A percentile compares a stretch with the other conserved stretches of the same genome.
Evolutionary conservation across 1,284 basidiomycete genomes (phyloP).

Genomic region (Ustilago trichophora): DNA sequence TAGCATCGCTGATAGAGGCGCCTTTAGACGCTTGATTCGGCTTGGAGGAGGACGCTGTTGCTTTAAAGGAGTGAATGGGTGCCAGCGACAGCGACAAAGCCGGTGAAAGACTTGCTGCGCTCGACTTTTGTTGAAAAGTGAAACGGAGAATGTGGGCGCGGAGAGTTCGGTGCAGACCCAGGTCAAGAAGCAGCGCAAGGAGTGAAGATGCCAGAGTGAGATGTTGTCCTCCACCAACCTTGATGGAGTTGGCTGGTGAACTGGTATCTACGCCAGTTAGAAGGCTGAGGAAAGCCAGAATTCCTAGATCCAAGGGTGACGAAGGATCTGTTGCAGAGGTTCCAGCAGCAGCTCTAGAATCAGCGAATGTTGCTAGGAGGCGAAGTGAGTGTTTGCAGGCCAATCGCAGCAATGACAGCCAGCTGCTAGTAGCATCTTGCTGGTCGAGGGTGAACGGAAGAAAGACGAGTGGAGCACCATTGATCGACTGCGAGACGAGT

Average conservation of each 20-base stretch:
- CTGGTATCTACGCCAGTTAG: conserved; percentile 13
- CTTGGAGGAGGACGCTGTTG: not conserved
- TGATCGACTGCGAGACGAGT: conserved; percentile 14
- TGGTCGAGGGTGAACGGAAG: conserved; percentile 6
- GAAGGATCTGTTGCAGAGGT: too few relatives aligned
- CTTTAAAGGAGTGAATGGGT: conserved; percentile 29
- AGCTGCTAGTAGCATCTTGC: conserved; percentile 4
- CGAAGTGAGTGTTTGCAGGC: conserved; percentile 34
- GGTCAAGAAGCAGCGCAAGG: conserved; percentile 23
- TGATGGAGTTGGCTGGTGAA: conserved; percentile 19
- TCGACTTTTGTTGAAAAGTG: conserved; percentile 24
- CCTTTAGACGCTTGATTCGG: not conserved
- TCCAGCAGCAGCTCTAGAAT: not conserved
- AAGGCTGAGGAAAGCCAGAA: conserved; percentile 27
- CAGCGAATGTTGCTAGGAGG: conserved; percentile 6
- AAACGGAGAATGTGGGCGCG: conserved; percentile 36
- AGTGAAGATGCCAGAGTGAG: conserved; percentile 20
- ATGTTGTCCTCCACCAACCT: not conserved
- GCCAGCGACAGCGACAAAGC: conserved; percentile 36
- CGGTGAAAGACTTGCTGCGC: conserved; percentile 9
- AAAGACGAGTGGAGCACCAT: conserved; percentile 22
- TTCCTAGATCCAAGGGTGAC: conserved; percentile 15
- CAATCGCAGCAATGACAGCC: conserved; percentile 19
- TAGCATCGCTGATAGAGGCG: conserved; percentile 9
- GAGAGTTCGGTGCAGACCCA: conserved; percentile 35